Conservation (phyloP, 208 protist genomes). For the Trypanosoma caninum region DNA sequence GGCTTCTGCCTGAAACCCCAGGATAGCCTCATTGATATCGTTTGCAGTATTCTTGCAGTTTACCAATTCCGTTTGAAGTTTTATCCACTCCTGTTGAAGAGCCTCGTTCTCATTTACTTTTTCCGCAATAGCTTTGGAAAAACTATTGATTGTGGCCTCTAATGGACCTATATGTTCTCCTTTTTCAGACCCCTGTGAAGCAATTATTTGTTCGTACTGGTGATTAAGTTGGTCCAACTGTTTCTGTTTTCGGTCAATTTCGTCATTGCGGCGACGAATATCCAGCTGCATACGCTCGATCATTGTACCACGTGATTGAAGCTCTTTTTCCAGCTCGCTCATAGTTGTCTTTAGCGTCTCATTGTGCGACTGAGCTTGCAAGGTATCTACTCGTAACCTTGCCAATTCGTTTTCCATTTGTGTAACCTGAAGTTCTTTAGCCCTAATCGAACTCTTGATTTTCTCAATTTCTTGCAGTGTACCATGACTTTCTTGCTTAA, state of each 20-base stretch:
- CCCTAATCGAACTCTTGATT: slow-evolving; percentile 83
- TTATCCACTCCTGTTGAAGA: slow-evolving; percentile 95
- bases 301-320: slow-evolving; percentile 85
- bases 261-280: slow-evolving; percentile 93
- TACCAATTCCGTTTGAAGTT: slow-evolving; percentile 94
- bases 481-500: slow-evolving; percentile 92
- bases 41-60: slow-evolving; percentile 88
- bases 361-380: slow-evolving; percentile 93
- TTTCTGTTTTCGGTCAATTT: slow-evolving; percentile 96
- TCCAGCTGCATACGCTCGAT: slow-evolving; percentile 95
- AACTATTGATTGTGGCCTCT: slow-evolving; percentile 94
- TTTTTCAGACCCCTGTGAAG: slow-evolving; percentile 54
- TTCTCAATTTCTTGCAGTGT: slow-evolving; percentile 89
- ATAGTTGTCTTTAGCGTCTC: slow-evolving; percentile 85
- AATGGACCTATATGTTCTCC: slow-evolving; percentile 92
- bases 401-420: slow-evolving; percentile 96
- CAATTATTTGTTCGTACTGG: slow-evolving; percentile 88
- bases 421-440: slow-evolving; percentile 93
- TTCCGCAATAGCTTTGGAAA: slow-evolving; percentile 89
- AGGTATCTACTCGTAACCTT: slow-evolving; percentile 92
- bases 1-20: slow-evolving; percentile 78
- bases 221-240: slow-evolving; percentile 95
- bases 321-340: slow-evolving; percentile 87
- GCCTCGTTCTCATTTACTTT: slow-evolving; percentile 91
- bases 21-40: slow-evolving; percentile 83